Base-by-base conservation (phyloP, 495 filamentous ascomycete genomes). In the Tuber aestivum region DNA sequence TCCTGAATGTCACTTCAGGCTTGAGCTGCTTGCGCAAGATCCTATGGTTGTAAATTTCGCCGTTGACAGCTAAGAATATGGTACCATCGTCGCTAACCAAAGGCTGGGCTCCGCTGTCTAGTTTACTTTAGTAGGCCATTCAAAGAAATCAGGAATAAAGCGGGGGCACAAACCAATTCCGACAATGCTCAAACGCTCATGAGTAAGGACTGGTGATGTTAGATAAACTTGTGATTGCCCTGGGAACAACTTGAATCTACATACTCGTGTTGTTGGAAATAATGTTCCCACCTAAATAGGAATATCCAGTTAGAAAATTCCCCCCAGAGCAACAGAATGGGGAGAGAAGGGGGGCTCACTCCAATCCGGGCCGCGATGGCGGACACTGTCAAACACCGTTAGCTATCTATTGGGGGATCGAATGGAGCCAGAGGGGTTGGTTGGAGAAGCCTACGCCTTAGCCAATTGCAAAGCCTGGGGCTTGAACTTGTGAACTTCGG, bases 21-120 rank as follows among this genome's bases (percentile, higher is more conserved):
- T 92, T 92, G 82, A 97, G 85, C 76, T 85, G 86, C 85, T 97
- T 97, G 78, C 95, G 90, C 79, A 99, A 86, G 79, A 97, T 89
- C 78, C 94, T 90, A 86, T 99, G 95, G 89, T 99, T 99, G 88
- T 99, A 99, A 84, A 99, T 99, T 85, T 99, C 95, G 85, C 95
- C 95, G 85, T 99, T 99, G 90, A 97, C 95, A 75, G 95, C 95
- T 71, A 99, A 89, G 75, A 94, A 90, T 78, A 99, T 90, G 77
- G 89, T 91, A 73, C 89, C 91, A 83, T 97, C 94, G 72, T 94
- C 90, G 87, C 92, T 98, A 85, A 95, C 90, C 70, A 99, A 89
- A 71, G 95, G 95, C 85, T 99, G 95, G 56, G 95, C 95, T 82
- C 95, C 95, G 82, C 90, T 92, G 85, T 97, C 95, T 97, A 80